Conservation (phyloP, 169 alveolate genomes). For the Plasmodium fragile region DNA sequence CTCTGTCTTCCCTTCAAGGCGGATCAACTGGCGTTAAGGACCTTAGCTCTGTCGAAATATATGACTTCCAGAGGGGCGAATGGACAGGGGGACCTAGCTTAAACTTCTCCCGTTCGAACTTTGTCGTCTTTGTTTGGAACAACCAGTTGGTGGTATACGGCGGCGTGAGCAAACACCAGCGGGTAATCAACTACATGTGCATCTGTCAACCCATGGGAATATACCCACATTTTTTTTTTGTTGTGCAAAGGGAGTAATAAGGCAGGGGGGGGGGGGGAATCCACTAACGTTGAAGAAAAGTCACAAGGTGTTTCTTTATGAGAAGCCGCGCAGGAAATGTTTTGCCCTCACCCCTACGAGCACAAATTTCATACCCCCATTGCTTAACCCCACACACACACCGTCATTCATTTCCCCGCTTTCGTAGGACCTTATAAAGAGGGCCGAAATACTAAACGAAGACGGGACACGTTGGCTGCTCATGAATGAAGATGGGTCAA, state of each 20-base stretch:
- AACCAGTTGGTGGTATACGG: conserved; percentile 72
- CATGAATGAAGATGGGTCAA: conserved; percentile 14
- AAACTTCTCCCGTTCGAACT: conserved; percentile 45
- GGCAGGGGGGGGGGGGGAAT: background rate
- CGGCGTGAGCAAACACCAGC: conserved; percentile 42
- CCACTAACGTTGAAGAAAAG: background rate
- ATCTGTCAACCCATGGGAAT: background rate
- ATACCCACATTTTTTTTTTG: background rate
- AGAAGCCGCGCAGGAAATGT: background rate
- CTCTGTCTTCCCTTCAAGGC: conserved; percentile 21
- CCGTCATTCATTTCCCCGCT: background rate
- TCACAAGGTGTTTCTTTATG: background rate
- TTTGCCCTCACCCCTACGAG: background rate
- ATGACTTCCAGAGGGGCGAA: conserved; percentile 32
- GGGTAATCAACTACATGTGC: conserved; percentile 27
- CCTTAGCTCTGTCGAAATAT: conserved; percentile 67
- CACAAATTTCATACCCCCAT: background rate
- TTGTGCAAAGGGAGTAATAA: background rate
- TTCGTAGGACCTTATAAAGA: conserved; percentile 27
- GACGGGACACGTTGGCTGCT: conserved; percentile 48
- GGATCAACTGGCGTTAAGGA: conserved; percentile 71
- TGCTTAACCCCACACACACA: background rate
- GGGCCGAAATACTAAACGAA: conserved; percentile 72
- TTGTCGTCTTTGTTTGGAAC: conserved; percentile 62
- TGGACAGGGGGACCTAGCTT: conserved; percentile 62